Conservation (phyloP, 2,329 filamentous ascomycete genomes). For the Dryadomyces sulphureus region DNA sequence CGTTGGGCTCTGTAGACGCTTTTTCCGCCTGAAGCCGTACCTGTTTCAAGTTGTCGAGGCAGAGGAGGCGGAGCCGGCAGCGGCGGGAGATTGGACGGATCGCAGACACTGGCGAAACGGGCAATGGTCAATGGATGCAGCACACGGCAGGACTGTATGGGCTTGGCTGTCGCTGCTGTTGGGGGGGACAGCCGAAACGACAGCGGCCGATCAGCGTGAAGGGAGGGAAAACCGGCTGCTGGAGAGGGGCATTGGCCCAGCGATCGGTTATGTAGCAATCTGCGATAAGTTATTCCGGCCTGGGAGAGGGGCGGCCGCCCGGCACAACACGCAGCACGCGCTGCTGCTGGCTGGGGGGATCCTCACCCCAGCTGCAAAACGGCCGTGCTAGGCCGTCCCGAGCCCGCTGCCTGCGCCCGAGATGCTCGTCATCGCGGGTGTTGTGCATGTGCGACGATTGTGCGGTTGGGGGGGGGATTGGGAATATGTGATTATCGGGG, state of each 20-base stretch:
- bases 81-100: neutral
- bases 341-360: too few species aligned
- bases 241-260: conserved; percentile 1
- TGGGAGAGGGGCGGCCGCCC: too few species aligned
- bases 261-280: neutral
- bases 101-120: neutral
- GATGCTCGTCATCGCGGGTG: too few species aligned
- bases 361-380: too few species aligned
- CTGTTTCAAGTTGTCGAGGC: neutral
- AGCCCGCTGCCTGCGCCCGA: too few species aligned
- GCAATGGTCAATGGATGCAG: neutral
- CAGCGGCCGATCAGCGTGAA: neutral
- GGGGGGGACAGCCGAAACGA: neutral
- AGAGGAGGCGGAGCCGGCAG: neutral
- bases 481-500: too few species aligned
- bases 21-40: neutral
- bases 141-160: too few species aligned
- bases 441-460: too few species aligned
- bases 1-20: neutral
- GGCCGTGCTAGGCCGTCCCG: too few species aligned
- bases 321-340: too few species aligned
- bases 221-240: neutral
- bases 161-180: neutral
- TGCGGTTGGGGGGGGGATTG: too few species aligned
- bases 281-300: neutral